Percentiles rank a stretch among this genome's conserved stretches.
Conservation (phyloP, 2,329 filamentous ascomycete genomes). For the Blumeriella jaapii region DNA sequence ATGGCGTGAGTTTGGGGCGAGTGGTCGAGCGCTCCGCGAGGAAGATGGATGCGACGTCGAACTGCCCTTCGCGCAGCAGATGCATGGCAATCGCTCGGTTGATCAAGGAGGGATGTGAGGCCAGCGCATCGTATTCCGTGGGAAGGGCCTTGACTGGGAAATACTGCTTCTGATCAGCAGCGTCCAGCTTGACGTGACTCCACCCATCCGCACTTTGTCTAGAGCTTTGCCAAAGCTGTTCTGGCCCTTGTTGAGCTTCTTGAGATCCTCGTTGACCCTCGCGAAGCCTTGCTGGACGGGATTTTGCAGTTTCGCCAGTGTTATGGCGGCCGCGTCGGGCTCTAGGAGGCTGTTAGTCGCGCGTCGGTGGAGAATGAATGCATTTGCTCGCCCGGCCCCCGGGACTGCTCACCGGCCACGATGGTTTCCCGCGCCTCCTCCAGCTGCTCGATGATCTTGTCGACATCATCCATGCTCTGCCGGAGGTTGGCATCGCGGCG, state of each 20-base stretch:
- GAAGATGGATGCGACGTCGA: slow-evolving; percentile 77
- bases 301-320: slow-evolving; percentile 74
- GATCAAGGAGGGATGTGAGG: slow-evolving; percentile 63
- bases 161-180: slow-evolving; percentile 17
- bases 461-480: slow-evolving; percentile 55
- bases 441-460: slow-evolving; percentile 70
- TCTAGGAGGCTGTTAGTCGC: slow-evolving; percentile 34
- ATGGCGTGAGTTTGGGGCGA: slow-evolving; percentile 30
- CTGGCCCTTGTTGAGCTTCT: slow-evolving; percentile 70
- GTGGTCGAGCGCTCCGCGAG: slow-evolving; percentile 52
- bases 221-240: slow-evolving; percentile 77
- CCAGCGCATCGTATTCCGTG: slow-evolving; percentile 71
- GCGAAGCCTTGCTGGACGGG: slow-evolving; percentile 75
- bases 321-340: slow-evolving; percentile 58
- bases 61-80: slow-evolving; percentile 86
- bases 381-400: background rate
- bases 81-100: slow-evolving; percentile 96
- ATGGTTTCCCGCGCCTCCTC: slow-evolving; percentile 63
- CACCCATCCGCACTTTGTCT: slow-evolving; percentile 54
- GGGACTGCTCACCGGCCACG: slow-evolving; percentile 47
- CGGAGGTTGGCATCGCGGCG: slow-evolving; percentile 24
- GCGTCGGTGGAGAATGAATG: too few species aligned
- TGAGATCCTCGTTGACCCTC: slow-evolving; percentile 66
- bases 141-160: slow-evolving; percentile 48
- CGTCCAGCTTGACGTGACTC: background rate